Base-by-base conservation (phyloP, 2,329 filamentous ascomycete species). In the Fusarium tupiense region DNA sequence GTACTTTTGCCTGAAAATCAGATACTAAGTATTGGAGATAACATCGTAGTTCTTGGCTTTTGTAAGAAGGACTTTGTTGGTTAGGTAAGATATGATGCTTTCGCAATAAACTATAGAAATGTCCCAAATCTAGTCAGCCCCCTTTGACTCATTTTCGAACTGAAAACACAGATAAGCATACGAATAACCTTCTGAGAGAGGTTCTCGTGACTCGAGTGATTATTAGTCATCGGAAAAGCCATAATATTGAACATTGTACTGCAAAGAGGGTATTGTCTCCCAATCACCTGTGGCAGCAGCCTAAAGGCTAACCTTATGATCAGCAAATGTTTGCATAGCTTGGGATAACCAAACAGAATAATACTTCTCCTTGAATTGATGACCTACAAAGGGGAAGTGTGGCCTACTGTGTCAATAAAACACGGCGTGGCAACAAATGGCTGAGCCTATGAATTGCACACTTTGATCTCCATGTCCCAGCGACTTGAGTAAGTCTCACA, bases 341-440 rank as follows among this genome's bases (percentile, higher is more conserved):
- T 24, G 1, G 24, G 13, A 37, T 19, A 37, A 0, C 17, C 17
- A 37, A 37, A 19, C 17, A 19, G 8, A 5, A 19, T 19, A 5
- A 37, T 37, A 2, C 0, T 37, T 37, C 16, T 37, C 16, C 0
- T 19, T 37, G 8, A 5, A 19, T 37, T 19, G 3, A 37, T 37
- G 35, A 37, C 0, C 1, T 1, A 10, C 3, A 37, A 10, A 19
- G 0, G 35, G 16, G 8, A 5, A 19, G 1, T 5, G 8, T 37
- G 17, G 4, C 17, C 35, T 19, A 0, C 1, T 37, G 17, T 26
- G 6, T 6, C 7, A 46, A 9, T 4, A 3, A 46, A 19, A 6
- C 17, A 46, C 24, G 11, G 24, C 8, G 1, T 46, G 7, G 43
- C 0, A 8, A 26, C 0, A 1, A 11, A 1, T 46, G 1, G n/a